phyloP scores from a whole-genome alignment of 2,329 filamentous ascomycete genomes.

The Talaromyces sp. region DNA sequence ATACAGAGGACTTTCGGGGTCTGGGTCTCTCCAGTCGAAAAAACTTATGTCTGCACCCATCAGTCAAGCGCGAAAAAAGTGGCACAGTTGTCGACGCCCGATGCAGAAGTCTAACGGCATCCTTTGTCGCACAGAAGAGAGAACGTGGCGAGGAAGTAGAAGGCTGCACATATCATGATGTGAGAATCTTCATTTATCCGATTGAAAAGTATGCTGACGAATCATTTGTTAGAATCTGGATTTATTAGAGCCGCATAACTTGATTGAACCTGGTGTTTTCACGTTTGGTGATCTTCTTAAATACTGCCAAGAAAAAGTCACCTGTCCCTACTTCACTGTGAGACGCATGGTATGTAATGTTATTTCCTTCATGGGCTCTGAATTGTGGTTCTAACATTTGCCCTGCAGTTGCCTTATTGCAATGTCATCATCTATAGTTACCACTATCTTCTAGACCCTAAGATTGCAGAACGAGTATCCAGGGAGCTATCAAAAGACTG shows the following conservation, averaged over 20 bases:
- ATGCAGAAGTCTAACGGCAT: constrained; percentile 90
- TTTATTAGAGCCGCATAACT: constrained; percentile 86
- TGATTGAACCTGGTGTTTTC: constrained; percentile 93
- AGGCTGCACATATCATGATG: constrained; percentile 91
- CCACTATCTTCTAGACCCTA: constrained; percentile 94
- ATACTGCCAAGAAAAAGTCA: constrained; percentile 77
- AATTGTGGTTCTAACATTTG: constrained; percentile 13
- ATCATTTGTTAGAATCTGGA: constrained; percentile 68
- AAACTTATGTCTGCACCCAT: constrained; percentile 93
- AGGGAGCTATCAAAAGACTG: constrained; percentile 96
- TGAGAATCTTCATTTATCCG: constrained; percentile 33
- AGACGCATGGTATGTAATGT: constrained; percentile 70
- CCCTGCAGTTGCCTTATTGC: constrained; percentile 83
- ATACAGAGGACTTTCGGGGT: constrained; percentile 87
- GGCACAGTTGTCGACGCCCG: constrained; percentile 91
- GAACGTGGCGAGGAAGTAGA: constrained; percentile 92
- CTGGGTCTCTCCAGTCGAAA: constrained; percentile 93
- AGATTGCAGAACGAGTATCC: constrained; percentile 93
- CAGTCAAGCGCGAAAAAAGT: constrained; percentile 93
- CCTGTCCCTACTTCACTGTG: constrained; percentile 95
- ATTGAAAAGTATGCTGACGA: constrained; percentile 19
- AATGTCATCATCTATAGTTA: constrained; percentile 99
- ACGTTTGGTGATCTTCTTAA: constrained; percentile 83
- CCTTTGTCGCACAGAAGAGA: constrained; percentile 97
- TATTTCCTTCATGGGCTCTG: background rate